phyloP scores from a whole-genome alignment of 192 early-diverging fungal species.

The Radiomyces spectabilis region DNA sequence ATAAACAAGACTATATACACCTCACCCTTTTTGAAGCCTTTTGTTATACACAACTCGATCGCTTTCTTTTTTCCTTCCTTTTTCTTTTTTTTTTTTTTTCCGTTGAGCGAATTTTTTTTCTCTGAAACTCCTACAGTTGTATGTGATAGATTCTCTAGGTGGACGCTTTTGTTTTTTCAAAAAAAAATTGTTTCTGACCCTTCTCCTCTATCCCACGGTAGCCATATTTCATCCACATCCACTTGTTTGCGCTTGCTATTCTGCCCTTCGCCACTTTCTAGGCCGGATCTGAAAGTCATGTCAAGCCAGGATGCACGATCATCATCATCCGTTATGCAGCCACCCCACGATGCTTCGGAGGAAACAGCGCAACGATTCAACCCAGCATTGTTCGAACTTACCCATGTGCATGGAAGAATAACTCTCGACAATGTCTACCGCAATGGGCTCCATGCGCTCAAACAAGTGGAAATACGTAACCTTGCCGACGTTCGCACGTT shows the following conservation, averaged over 20 bases:
- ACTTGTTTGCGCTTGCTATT: not conserved
- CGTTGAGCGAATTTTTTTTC: too few relatives aligned
- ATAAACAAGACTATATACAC: too few relatives aligned
- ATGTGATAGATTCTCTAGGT: too few relatives aligned
- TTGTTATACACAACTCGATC: too few relatives aligned
- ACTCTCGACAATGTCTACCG: conserved; percentile 74
- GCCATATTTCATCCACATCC: too few relatives aligned
- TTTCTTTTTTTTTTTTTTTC: too few relatives aligned
- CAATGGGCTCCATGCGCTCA: conserved; percentile 75
- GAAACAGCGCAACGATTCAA: conserved; percentile 6
- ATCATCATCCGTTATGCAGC: not conserved
- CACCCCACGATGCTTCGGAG: not conserved
- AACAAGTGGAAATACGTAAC: conserved; percentile 67
- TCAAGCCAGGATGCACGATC: conserved; percentile 1
- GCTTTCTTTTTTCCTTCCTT: too few relatives aligned
- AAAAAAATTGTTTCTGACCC: too few relatives aligned
- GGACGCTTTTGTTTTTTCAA: too few relatives aligned
- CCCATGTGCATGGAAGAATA: conserved; percentile 49
- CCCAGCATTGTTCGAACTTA: conserved; percentile 43
- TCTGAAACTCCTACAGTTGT: too few relatives aligned
- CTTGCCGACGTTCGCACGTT: conserved; percentile 43
- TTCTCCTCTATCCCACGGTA: too few relatives aligned
- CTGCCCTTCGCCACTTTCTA: not conserved
- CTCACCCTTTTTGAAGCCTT: too few relatives aligned
- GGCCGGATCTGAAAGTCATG: conserved; percentile 1